phyloP scores from a whole-genome alignment of 1,284 basidiomycete genomes.

The Moesziomyces sp. region DNA sequence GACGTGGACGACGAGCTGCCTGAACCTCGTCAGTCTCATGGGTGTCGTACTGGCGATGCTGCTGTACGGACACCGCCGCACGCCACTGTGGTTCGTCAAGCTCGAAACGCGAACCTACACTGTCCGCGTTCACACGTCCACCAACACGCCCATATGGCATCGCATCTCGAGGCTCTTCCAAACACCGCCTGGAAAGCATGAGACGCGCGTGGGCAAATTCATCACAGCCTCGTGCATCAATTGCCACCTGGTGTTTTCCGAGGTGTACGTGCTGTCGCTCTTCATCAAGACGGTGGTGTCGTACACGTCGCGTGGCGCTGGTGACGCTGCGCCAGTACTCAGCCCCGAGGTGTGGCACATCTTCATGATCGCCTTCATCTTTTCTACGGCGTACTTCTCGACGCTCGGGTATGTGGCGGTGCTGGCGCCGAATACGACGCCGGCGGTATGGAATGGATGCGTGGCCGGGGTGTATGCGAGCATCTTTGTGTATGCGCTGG shows the following conservation, averaged over 20 bases:
- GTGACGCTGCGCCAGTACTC: slow-evolving; percentile 1
- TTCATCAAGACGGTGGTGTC: slow-evolving; percentile 6
- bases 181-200: neutral
- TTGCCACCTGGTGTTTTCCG: slow-evolving; percentile 26
- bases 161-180: no score
- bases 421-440: slow-evolving; percentile 18
- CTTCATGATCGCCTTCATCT: slow-evolving; percentile 16
- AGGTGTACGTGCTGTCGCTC: slow-evolving; percentile 14
- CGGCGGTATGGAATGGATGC: slow-evolving; percentile 25
- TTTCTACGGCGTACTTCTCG: slow-evolving; percentile 26
- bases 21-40: slow-evolving; percentile 18
- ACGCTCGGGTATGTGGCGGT: slow-evolving; percentile 37
- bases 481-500: neutral
- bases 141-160: no score
- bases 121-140: neutral
- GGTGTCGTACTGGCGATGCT: slow-evolving; percentile 17
- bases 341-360: slow-evolving; percentile 8
- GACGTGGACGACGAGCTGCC: slow-evolving; percentile 10
- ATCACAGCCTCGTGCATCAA: slow-evolving; percentile 36
- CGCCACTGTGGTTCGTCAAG: slow-evolving; percentile 27
- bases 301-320: slow-evolving; percentile 1
- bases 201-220: slow-evolving; percentile 17
- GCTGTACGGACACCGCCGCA: slow-evolving; percentile 15
- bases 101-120: slow-evolving; percentile 15
- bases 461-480: slow-evolving; percentile 1